A percentile compares a stretch with the other conserved stretches of the same genome.
Conservation (phyloP, 2,329 filamentous ascomycete genomes). For the Fusarium sulawesiense region DNA sequence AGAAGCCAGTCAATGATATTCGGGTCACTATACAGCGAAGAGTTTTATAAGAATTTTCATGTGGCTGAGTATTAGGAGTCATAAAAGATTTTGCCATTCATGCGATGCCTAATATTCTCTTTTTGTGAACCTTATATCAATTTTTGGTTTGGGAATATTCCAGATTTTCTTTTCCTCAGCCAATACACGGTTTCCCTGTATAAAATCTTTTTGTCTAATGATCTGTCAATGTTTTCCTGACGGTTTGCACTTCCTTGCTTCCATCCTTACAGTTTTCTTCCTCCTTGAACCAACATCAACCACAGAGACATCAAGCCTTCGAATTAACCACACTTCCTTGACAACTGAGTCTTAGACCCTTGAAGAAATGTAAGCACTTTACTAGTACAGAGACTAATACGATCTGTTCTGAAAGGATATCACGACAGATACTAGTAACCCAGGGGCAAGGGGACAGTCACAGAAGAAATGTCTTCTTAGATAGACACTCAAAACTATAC, state of each 20-base stretch:
- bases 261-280: not conserved
- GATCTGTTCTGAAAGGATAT: no score
- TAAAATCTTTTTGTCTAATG: not conserved
- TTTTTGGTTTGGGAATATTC: not conserved
- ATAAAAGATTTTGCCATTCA: not conserved
- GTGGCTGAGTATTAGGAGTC: not conserved
- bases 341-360: not conserved
- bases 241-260: not conserved
- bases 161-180: not conserved
- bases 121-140: no score
- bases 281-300: not conserved
- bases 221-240: not conserved
- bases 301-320: not conserved
- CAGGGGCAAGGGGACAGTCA: not conserved
- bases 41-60: not conserved
- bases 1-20: constrained; percentile 26
- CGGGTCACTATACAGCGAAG: constrained; percentile 36
- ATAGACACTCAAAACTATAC: not conserved
- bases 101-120: no score
- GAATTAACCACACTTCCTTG: not conserved
- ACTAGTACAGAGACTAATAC: no score
- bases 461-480: not conserved
- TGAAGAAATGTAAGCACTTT: not conserved
- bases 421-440: not conserved
- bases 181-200: not conserved